Evolutionary conservation across 2,329 filamentous ascomycete species (phyloP), one percentile per base, ranked within the genome.

Genomic region (Coniosporium tulheliwenetii): DNA sequence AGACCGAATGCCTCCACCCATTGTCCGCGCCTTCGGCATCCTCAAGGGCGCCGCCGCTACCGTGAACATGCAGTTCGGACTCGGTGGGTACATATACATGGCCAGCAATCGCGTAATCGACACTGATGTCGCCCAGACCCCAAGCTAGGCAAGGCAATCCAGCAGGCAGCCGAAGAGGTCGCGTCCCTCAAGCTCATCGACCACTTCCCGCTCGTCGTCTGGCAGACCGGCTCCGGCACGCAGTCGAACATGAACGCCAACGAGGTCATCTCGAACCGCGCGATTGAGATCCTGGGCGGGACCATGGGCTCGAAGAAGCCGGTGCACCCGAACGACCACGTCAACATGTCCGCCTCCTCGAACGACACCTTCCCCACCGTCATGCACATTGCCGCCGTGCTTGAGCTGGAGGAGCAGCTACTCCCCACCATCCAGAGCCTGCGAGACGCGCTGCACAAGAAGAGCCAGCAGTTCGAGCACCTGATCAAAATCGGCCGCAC

Each of bases 201-300:
- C 64, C 89, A 96, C 72, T 96, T 98, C 69, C 91, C 91, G 49
- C 83, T 96, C 45, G 89, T 96, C 43, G 89, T 98, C 58, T 98
- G 91, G 91, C 91, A 98, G 72, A 98, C 91, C 41, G 91, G 91
- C 48, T 96, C 91, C 39, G 91, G 91, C 59, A 96, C 91, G 29
- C 91, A 96, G 72, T 95, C 87, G 63, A 96, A 94, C 77, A 96
- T 96, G 91, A 98, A 98, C 70, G 87, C 89, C 61, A 98, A 98
- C 71, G 91, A 98, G 65, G 91, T 98, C 65, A 96, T 98, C 65
- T 95, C 89, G 49, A 98, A 96, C 76, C 85, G 91, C 50, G 91
- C 91, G 49, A 96, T 96, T 64, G 89, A 96, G 71, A 93, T 96
- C 48, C 75, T 96, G 41, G 91, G 91, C 52, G 91, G 91, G 54